Evolutionary conservation across 2,329 filamentous ascomycete genomes (phyloP).

Genomic region (Ceratocystis diversiconidia): DNA sequence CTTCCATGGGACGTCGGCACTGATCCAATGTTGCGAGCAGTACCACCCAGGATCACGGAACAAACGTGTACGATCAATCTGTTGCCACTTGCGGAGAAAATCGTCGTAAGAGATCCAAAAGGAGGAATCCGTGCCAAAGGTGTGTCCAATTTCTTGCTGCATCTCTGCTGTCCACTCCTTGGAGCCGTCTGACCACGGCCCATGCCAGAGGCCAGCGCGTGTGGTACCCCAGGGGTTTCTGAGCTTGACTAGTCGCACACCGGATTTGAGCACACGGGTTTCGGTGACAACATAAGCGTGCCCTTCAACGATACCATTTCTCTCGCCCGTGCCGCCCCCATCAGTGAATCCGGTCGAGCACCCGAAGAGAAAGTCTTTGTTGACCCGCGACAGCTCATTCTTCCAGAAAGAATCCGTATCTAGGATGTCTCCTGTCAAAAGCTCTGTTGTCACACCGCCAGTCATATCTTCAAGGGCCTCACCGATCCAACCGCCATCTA

Average conservation of each 20-base stretch:
- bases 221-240: conserved; percentile 45
- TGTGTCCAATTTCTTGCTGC: conserved; percentile 42
- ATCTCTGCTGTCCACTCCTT: conserved; percentile 47
- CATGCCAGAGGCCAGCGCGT: conserved; percentile 38
- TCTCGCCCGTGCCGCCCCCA: conserved; percentile 30
- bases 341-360: conserved; percentile 36
- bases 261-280: conserved; percentile 28
- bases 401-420: conserved; percentile 55
- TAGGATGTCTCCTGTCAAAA: conserved; percentile 53
- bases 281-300: conserved; percentile 44
- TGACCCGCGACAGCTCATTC: conserved; percentile 62
- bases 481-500: conserved; percentile 57
- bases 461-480: conserved; percentile 44
- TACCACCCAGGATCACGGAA: conserved; percentile 46
- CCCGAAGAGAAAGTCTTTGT: conserved; percentile 61
- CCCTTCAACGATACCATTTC: conserved; percentile 42
- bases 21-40: conserved; percentile 45
- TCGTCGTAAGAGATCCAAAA: conserved; percentile 53
- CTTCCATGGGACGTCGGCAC: conserved; percentile 48
- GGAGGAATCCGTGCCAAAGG: conserved; percentile 46
- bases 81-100: conserved; percentile 46
- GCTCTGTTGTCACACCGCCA: conserved; percentile 52
- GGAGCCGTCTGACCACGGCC: conserved; percentile 44
- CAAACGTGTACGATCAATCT: conserved; percentile 47
- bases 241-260: conserved; percentile 43